These are phyloP conservation scores for Boletus huronensis DNA, from an alignment of 768 basidiomycete genomes.

Conservation along the genomic window DNA sequence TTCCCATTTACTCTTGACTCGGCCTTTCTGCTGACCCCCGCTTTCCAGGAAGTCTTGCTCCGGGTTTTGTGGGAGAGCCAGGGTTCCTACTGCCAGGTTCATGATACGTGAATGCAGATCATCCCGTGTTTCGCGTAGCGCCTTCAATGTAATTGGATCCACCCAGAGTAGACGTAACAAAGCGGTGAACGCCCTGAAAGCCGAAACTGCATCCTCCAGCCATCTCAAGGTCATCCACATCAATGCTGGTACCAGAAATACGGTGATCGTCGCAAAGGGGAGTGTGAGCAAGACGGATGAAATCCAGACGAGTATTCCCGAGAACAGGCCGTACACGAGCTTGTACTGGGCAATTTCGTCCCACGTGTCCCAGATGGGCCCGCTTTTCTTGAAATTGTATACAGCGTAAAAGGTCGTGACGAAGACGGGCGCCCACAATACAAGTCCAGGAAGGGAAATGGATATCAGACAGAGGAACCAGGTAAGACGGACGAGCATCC, in stretches of 20 bases:
- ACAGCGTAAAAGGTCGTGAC: constrained; percentile 65
- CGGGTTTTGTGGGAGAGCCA: constrained; percentile 67
- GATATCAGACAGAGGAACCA: constrained; percentile 62
- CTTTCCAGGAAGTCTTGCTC: constrained; percentile 58
- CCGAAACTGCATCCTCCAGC: constrained; percentile 80
- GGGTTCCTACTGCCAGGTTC: constrained; percentile 52
- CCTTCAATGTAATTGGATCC: constrained; percentile 52
- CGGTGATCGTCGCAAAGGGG: constrained; percentile 56
- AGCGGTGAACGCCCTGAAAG: constrained; percentile 69
- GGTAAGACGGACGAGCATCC: constrained; percentile 60
- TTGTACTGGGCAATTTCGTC: constrained; percentile 91
- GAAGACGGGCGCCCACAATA: constrained; percentile 84
- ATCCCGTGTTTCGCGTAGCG: constrained; percentile 50
- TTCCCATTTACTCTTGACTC: constrained; percentile 63
- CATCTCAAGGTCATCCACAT: constrained; percentile 93
- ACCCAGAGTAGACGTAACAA: constrained; percentile 61
- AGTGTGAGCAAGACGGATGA: constrained; percentile 53
- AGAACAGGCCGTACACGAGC: constrained; percentile 75
- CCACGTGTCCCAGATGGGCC: constrained; percentile 82
- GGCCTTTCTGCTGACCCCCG: constrained; percentile 69
- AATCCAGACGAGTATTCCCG: constrained; percentile 68
- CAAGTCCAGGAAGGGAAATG: constrained; percentile 70
- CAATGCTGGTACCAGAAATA: constrained; percentile 58
- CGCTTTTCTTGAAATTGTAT: constrained; percentile 73
- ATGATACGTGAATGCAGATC: constrained; percentile 64